Evolutionary conservation across 495 filamentous ascomycete genomes (phyloP), one percentile per base, ranked within the genome.

Genomic region (Penicillium atrosanguineum): DNA sequence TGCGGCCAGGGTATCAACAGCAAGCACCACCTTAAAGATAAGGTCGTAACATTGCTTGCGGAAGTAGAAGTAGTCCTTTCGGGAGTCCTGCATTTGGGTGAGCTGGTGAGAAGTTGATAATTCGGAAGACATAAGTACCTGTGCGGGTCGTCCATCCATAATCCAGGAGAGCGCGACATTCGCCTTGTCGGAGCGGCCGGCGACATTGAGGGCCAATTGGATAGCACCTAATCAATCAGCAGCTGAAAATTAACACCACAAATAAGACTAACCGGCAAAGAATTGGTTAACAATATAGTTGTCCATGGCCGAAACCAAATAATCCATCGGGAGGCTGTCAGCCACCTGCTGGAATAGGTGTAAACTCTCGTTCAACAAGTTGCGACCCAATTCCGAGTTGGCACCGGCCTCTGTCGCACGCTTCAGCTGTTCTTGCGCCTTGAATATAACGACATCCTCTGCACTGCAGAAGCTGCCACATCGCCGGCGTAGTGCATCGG

Each of bases 391-490:
- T 61, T 91, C 91, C 6, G 83, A 82, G 53, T 90, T 89, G 15
- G 83, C 74, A 23, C 84, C 82, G 16, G 84, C 82, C 69, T 97
- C 93, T 1, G 83, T 83, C 1, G 91, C 94, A 53, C 86, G 84
- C 71, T 95, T 94, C 44, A 97, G 76, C 53, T 90, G 83, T 67
- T 99, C 94, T 68, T 97, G 92, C 7, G 95, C 95, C 70, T 96
- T 97, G 83, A 97, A 99, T 45, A 96, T 90, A 34, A 97, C 83
- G 1, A 96, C 92, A 73, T 99, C 94, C 45, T 97, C 92, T 1
- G 92, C 85, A 55, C 90, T 95, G 77, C 94, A 99, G 77, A 99
- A 97, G 65, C 84, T 94, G 42, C 94, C 95, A 58, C 94, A 99
- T 53, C 90, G 82, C 59, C 95, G 79, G 20, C 94, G 80, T 18